Evolutionary conservation across 2,329 filamentous ascomycete genomes (phyloP).

Genomic region (Xenoacremonium recifei): DNA sequence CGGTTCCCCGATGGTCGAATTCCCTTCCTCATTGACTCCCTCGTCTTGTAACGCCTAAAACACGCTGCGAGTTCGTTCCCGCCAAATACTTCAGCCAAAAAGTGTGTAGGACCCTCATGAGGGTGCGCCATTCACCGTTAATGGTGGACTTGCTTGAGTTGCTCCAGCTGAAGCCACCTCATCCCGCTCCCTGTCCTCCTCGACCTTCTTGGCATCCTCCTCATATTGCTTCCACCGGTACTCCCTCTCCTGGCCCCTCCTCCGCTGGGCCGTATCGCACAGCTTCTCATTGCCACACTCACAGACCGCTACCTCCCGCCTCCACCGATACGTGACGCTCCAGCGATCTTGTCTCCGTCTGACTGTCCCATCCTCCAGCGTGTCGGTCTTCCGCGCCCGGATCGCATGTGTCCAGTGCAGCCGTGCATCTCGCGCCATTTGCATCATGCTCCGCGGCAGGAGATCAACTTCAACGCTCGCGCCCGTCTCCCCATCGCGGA

Average conservation of each 20-base stretch:
- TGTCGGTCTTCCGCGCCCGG: conserved; percentile 51
- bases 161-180: too few species aligned
- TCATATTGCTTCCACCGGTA: conserved; percentile 46
- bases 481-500: conserved; percentile 28
- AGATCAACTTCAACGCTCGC: conserved; percentile 45
- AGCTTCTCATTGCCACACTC: conserved; percentile 49
- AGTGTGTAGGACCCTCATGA: too few species aligned
- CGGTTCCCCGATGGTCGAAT: too few species aligned
- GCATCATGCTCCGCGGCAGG: conserved; percentile 47
- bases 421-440: conserved; percentile 48
- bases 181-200: too few species aligned
- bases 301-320: conserved; percentile 44
- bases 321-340: conserved; percentile 57
- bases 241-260: conserved; percentile 46
- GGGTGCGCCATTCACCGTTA: too few species aligned
- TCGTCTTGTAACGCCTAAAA: too few species aligned
- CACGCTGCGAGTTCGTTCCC: too few species aligned
- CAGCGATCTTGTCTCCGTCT: conserved; percentile 44
- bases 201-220: conserved; percentile 16
- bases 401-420: conserved; percentile 58
- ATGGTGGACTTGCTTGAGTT: too few species aligned
- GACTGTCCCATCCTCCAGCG: conserved; percentile 43
- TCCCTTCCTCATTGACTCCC: too few species aligned
- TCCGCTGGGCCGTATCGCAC: conserved; percentile 50
- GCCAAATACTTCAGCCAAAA: too few species aligned